A percentile compares a stretch with the other conserved stretches of the same genome.
These are phyloP conservation scores for Puccinia brachypodii DNA, from an alignment of 1,284 basidiomycete genomes.

Conservation along the genomic window DNA sequence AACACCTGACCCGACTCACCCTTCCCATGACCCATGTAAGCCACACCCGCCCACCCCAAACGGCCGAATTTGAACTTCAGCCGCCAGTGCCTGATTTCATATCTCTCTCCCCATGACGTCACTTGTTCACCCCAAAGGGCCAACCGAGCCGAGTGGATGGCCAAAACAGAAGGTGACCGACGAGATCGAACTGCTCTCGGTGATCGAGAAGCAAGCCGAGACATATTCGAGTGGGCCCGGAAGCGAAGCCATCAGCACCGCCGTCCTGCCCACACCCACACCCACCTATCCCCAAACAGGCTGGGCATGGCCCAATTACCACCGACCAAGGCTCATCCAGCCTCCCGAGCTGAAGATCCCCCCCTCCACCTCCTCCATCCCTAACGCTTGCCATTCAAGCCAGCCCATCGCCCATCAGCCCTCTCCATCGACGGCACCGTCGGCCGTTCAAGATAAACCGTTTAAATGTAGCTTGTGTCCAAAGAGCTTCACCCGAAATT, in stretches of 20 bases:
- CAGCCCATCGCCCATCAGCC: neutral
- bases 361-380: neutral
- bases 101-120: neutral
- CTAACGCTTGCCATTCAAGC: neutral
- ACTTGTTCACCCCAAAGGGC: neutral
- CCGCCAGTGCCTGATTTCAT: neutral
- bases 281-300: neutral
- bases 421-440: neutral
- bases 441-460: conserved; percentile 9
- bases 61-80: too few relatives aligned
- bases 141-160: neutral
- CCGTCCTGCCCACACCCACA: too few relatives aligned
- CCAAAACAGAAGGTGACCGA: neutral
- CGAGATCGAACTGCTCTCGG: conserved; percentile 17
- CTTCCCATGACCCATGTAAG: neutral
- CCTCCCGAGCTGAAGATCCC: neutral
- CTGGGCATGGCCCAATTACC: neutral
- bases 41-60: neutral
- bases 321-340: neutral
- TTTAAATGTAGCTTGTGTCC: conserved; percentile 39
- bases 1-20: neutral
- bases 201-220: conserved; percentile 35
- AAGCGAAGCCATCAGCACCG: neutral
- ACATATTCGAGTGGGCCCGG: conserved; percentile 13
- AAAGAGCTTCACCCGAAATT: conserved; percentile 42